Evolutionary conservation across 441 rosid species (phyloP), one percentile per base, ranked within the genome.

Genomic region (Syzygium syzygioides): DNA sequence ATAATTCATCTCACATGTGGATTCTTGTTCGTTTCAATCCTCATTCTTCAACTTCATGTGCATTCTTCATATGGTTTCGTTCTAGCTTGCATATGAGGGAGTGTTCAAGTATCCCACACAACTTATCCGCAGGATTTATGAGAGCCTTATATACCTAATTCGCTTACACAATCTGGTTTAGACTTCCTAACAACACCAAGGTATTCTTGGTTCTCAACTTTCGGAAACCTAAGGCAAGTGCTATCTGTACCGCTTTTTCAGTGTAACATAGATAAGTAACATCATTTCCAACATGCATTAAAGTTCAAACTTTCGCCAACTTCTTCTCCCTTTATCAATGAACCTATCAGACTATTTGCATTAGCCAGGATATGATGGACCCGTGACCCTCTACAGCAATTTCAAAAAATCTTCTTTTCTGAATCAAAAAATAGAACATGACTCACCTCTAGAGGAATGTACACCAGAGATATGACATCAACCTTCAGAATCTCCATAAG

Each of bases 401-500:
- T 17, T 30, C 37, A 64, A 26, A 76, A 76, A 20, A 41, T 41
- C 83, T 41, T 76, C 52, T 23, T 85, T 83, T 87, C 85, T 80
- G 45, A 66, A 87, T 85, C 88, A 86, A 85, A 87, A 86, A 85
- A 87, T 76, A 59, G 89, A 88, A 90, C 87, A 90, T 80, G 87
- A 91, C 94, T 91, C 88, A 95, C 99, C 98, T 96, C 96, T 87
- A 93, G 17, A 66, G 99, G 99, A 89, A 98, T 91, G 94, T 95
- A 96, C 90, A 96, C 92, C 88, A 94, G 95, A 68, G 99, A 97
- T 89, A 92, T 90, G 90, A 95, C 93, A 88, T 93, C 96, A 89
- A 96, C 95, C 95, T 96, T 98, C 95, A 96, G 90, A 89, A 98
- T 98, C 94, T 98, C 99, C 93, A 97, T 88, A 89, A 96, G 87